Evolutionary conservation across 139 green algal genomes (phyloP).

Genomic region (Closterium sp.): DNA sequence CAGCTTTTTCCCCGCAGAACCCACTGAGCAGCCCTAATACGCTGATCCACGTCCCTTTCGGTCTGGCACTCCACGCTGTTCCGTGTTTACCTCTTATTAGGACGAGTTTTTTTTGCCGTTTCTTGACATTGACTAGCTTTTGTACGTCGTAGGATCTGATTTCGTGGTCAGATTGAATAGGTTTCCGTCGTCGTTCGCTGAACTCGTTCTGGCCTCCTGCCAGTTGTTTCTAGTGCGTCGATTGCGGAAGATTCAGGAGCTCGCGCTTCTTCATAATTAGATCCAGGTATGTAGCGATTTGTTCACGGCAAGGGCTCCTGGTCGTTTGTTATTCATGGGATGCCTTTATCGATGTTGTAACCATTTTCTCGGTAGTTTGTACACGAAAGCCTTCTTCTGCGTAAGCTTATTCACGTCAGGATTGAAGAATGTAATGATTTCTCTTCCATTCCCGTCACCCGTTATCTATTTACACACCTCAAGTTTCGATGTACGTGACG

Average conservation of each 20-base stretch:
- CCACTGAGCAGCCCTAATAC: background rate
- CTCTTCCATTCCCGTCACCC: background rate
- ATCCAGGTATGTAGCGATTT: background rate
- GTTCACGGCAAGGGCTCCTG: background rate
- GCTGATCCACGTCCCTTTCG: background rate
- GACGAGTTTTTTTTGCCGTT: background rate
- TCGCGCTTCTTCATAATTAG: background rate
- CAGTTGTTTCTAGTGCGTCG: background rate
- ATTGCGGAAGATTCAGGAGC: background rate
- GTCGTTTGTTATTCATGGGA: background rate
- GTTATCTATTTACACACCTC: background rate
- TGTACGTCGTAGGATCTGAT: background rate
- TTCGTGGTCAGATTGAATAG: background rate
- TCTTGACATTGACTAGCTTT: background rate
- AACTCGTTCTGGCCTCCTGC: background rate
- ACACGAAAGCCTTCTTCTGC: too few species aligned
- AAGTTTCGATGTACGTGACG: background rate
- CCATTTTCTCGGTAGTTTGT: too few species aligned
- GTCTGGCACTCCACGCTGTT: background rate
- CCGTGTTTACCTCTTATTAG: background rate
- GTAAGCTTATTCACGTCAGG: background rate
- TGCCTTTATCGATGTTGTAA: background rate
- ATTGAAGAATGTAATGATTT: background rate
- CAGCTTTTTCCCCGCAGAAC: background rate
- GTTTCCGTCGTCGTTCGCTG: background rate